phyloP scores from a whole-genome alignment of 176 grass and related monocot species.

The Juncus inflexus region DNA sequence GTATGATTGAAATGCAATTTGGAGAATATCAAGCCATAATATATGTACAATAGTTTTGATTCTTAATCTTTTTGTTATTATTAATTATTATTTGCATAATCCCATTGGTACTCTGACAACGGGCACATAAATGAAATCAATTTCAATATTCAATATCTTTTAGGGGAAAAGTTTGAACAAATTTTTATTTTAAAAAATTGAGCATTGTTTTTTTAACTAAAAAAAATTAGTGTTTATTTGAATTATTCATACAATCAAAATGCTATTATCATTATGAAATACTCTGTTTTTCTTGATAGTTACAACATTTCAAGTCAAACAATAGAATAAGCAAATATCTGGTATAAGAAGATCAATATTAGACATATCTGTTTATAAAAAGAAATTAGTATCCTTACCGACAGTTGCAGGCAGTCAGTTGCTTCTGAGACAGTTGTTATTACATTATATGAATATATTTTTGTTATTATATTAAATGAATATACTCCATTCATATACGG shows the following conservation, averaged over 20 bases:
- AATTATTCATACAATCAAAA: neutral
- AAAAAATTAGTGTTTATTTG: neutral
- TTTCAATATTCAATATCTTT: neutral
- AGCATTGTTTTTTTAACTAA: neutral
- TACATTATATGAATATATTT: neutral
- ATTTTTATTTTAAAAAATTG: neutral
- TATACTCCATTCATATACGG: neutral
- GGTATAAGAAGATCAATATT: constrained; percentile 5
- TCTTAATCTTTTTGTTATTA: too few species aligned
- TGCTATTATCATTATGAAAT: neutral
- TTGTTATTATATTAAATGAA: neutral
- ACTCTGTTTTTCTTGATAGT: neutral
- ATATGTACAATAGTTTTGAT: too few species aligned
- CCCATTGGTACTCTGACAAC: too few species aligned
- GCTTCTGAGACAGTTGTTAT: neutral
- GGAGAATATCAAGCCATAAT: too few species aligned
- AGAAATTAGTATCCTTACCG: neutral
- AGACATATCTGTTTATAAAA: neutral
- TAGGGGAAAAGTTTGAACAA: neutral
- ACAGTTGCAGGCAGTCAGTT: neutral
- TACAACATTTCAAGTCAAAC: neutral
- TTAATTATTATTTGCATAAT: too few species aligned
- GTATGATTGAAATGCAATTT: too few species aligned
- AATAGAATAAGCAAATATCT: neutral
- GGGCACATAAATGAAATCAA: too few species aligned